Conservation (phyloP, 2,329 filamentous ascomycete species). For the Fusarium subglutinans region DNA sequence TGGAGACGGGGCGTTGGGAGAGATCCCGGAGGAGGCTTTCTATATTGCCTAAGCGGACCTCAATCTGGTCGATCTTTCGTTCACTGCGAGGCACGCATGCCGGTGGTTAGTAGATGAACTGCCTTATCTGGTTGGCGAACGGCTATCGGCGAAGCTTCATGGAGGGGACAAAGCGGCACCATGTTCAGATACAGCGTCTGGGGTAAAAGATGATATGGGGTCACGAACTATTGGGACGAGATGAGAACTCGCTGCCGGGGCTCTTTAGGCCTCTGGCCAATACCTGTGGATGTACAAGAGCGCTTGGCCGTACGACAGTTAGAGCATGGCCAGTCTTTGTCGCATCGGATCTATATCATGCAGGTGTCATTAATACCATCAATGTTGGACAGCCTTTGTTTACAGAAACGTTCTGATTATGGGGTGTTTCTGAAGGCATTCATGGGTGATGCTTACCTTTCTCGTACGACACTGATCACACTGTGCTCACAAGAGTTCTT, state of each 20-base stretch:
- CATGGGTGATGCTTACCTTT: slow-evolving; percentile 48
- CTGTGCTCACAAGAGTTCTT: slow-evolving; percentile 39
- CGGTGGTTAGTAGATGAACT: slow-evolving; percentile 4
- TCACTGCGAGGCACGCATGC: slow-evolving; percentile 51
- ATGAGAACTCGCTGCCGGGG: slow-evolving; percentile 66
- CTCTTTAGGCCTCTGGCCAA: slow-evolving; percentile 64
- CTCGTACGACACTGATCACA: slow-evolving; percentile 57
- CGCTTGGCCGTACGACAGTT: slow-evolving; percentile 65
- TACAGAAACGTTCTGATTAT: slow-evolving; percentile 4
- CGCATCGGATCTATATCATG: slow-evolving; percentile 62
- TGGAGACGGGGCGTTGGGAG: slow-evolving; percentile 41
- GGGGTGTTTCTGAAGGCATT: not conserved
- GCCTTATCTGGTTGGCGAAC: not conserved
- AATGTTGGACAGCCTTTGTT: not conserved
- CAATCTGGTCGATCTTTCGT: slow-evolving; percentile 62
- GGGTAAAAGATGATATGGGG: not conserved
- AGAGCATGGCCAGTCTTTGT: slow-evolving; percentile 66
- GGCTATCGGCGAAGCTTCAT: not conserved
- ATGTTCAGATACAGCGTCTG: slow-evolving; percentile 1
- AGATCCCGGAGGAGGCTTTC: slow-evolving; percentile 55
- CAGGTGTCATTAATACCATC: slow-evolving; percentile 31
- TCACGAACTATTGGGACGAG: slow-evolving; percentile 67
- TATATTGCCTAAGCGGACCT: slow-evolving; percentile 55
- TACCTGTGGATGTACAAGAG: slow-evolving; percentile 63
- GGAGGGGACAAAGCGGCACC: not conserved